Evolutionary conservation across 352 stramenopile genomes (phyloP), one percentile per base, ranked within the genome.

Genomic region (Pythium plurisporium): DNA sequence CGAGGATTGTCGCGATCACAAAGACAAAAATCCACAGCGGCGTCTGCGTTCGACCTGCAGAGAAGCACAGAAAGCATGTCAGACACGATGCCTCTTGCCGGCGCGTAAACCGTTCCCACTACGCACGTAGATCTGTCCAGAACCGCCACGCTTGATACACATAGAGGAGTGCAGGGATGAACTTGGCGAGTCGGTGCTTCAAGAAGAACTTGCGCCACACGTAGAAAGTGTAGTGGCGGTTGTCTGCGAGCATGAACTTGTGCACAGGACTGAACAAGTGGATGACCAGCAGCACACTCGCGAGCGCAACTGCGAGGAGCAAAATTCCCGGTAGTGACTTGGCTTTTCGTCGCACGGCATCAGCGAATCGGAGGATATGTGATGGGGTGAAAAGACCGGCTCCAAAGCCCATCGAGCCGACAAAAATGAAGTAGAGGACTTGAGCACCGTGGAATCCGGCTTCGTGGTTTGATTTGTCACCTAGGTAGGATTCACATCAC

Each of bases 181-280:
- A 89, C 59, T 91, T 92, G 47, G 76, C 80, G 14, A 88, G 36
- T 0, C 58, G 44, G 41, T 94, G 82, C 40, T 86, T 87, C 5
- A 83, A 68, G 47, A 93, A 95, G 42, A 96, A 86, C 58, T 89
- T 91, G 15, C 79, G 67, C 90, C 90, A 97, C 20, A 97, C 34
- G 68, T 97, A 97, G 55, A 97, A 97, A 9, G 84, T 95, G 62
- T 95, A 97, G 64, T 97, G 89, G 8, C 90, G 83, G 55, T 97
- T 97, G 70, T 97, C 90, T 30, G 86, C 82, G 44, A 96, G 70
- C 70, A 97, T 77, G 51, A 97, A 97, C 55, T 87, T 89, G 69
- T 97, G 89, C 26, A 91, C 79, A 9, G 84, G 69, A 34, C 84
- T 96, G 53, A 83, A 86, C 42, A 70, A 62, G 25, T 74, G 69